A percentile compares a stretch with the other conserved stretches of the same genome.
Conservation (phyloP, 2,329 filamentous ascomycete genomes). For the Pseudogymnoascus sp. region DNA sequence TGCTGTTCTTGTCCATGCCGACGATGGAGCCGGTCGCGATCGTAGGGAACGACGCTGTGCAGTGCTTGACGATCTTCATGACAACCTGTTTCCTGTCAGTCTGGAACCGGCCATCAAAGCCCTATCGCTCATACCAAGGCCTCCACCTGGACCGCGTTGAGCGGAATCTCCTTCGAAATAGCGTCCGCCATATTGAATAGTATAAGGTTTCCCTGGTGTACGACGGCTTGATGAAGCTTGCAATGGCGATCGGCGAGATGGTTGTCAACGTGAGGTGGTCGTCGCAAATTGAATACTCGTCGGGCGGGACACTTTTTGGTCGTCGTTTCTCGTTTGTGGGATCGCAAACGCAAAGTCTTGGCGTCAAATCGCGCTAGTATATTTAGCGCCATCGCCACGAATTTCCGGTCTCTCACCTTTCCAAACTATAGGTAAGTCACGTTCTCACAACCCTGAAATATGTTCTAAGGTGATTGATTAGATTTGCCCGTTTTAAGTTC, state of each 20-base stretch:
- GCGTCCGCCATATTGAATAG: constrained; percentile 46
- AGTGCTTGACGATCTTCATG: constrained; percentile 98
- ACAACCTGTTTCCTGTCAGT: constrained; percentile 55
- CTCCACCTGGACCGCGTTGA: constrained; percentile 88
- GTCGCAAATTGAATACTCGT: constrained; percentile 6
- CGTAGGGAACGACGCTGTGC: constrained; percentile 78
- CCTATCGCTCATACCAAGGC: constrained; percentile 61
- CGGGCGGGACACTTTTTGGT: constrained; percentile 6
- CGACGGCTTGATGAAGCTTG: neutral
- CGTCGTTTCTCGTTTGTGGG: constrained; percentile 5
- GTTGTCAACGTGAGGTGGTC: constrained; percentile 5
- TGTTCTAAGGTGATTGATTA: neutral
- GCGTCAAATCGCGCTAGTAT: constrained; percentile 7
- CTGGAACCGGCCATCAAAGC: constrained; percentile 25
- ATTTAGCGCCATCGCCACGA: neutral
- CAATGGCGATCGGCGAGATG: neutral
- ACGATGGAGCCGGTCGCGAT: constrained; percentile 84
- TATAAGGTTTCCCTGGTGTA: constrained; percentile 5
- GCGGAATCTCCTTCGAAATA: constrained; percentile 53
- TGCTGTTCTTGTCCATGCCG: constrained; percentile 77
- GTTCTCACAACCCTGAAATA: neutral
- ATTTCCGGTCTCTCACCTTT: neutral
- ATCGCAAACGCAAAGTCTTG: constrained; percentile 8
- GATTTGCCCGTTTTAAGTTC: neutral
- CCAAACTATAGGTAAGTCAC: neutral